phyloP scores from a whole-genome alignment of 1,284 basidiomycete species.

The Heterobasidion occidentale region DNA sequence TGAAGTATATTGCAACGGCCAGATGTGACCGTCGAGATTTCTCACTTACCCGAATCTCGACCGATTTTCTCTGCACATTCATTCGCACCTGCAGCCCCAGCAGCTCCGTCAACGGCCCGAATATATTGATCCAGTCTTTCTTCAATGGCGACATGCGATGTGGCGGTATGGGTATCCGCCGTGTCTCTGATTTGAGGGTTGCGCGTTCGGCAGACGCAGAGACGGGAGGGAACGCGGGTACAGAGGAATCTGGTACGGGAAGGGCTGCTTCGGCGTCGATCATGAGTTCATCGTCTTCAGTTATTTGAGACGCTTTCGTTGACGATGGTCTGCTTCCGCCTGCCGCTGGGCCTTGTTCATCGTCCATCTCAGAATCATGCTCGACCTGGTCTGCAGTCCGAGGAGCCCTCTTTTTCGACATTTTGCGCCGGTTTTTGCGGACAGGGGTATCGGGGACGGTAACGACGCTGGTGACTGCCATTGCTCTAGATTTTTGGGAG shows the following conservation, averaged over 20 bases:
- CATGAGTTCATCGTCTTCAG: constrained; percentile 48
- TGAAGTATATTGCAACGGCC: constrained; percentile 3
- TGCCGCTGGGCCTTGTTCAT: constrained; percentile 10
- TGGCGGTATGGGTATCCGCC: constrained; percentile 86
- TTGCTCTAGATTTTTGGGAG: constrained; percentile 15
- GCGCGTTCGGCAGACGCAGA: constrained; percentile 48
- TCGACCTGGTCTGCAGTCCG: constrained; percentile 15
- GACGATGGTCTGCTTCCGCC: not conserved
- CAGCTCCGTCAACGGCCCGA: constrained; percentile 93
- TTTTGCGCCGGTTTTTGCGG: constrained; percentile 51
- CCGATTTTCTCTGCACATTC: constrained; percentile 85
- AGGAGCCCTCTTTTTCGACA: constrained; percentile 39
- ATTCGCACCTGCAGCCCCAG: constrained; percentile 92
- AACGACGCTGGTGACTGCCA: constrained; percentile 48
- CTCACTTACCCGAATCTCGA: constrained; percentile 80
- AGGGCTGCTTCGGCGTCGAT: constrained; percentile 43
- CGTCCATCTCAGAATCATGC: constrained; percentile 31
- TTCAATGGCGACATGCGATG: constrained; percentile 97
- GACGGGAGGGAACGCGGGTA: constrained; percentile 61
- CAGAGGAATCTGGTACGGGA: constrained; percentile 26
- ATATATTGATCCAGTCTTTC: constrained; percentile 96
- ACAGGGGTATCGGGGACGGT: constrained; percentile 24
- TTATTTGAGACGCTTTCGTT: constrained; percentile 11
- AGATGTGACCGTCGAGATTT: constrained; percentile 9
- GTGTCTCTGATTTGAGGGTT: constrained; percentile 67